Evolutionary conservation across 2,329 filamentous ascomycete genomes (phyloP), one percentile per base, ranked within the genome.

Genomic region (Aspergillus ruber): DNA sequence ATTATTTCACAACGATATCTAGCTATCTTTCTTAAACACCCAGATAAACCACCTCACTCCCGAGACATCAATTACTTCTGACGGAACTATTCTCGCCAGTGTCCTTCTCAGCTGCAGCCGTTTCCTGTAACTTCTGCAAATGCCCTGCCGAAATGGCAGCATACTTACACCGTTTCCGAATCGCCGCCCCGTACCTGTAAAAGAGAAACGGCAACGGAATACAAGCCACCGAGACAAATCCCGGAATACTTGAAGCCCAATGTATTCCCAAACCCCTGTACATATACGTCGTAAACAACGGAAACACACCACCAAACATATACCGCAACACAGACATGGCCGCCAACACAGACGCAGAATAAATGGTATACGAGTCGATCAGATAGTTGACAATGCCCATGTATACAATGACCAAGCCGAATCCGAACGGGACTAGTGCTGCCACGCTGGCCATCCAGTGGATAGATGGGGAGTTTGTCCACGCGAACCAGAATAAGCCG

Each of bases 181-280:
- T 51, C 8, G 41, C 43, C 10, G 49, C 38, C 4, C 51, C 51
- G 23, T 51, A 54, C 18, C 48, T 51, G 38, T 54, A 54, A n/a
- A 62, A 43, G 57, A 50, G 48, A 61, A 64, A 54, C 6, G 62
- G 63, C 33, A 66, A 63, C 1, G 64, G 64, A 13, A 65, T 51
- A 20, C 63, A 65, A 0, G 59, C 58, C 12, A 70, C 47, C 1
- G 52, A 48, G 6, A 55, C 15, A 20, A 55, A 55, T 5, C 44
- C 52, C 3, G 50, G 52, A n/a, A 55, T 66, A 63, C 43, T 70
- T 40, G 51, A 71, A 65, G 68, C 70, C 70, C 68, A 72, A 36
- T 69, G 63, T 15, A 71, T 64, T 1, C 70, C 69, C 13, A 73
- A 52, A 4, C 53, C 51, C 1, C 56, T 36, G 49, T 70, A 73